Evolutionary conservation across 2,329 filamentous ascomycete species (phyloP), one percentile per base, ranked within the genome.

Genomic region (Cercospora sp.): DNA sequence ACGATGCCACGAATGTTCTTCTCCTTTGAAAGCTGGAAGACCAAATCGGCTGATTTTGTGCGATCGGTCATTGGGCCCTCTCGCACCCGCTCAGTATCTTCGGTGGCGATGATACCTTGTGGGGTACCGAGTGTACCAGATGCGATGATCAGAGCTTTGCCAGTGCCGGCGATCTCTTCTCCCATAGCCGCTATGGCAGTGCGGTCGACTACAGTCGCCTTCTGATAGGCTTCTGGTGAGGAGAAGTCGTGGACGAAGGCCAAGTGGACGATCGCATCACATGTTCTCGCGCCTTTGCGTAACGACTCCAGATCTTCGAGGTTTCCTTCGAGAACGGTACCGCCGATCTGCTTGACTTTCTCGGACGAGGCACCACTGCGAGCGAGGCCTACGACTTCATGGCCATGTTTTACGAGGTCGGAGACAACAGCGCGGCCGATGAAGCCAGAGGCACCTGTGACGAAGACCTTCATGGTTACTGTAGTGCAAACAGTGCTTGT

Each of bases 241-340:
- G 51, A 64, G 55, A 72, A 71, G 42, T 72, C 67, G 70, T 76
- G 74, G 53, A 76, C 70, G 60, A 79, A 76, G 18, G 79, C 83
- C 5, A 84, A 76, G 67, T 82, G 80, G 4, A 85, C 72, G 6
- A 85, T 80, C n/a, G 77, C 72, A 64, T 85, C 81, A 5, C 82
- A 81, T 9, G 73, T 67, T n/a, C 76, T 69, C 58, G 78, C 77
- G 69, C 83, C 80, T 13, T 67, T 31, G 2, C 75, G 76, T 4
- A 85, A 77, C 2, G 81, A 69, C 23, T 81, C 78, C 45, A 80
- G 75, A 9, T 79, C 74, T 2, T 68, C 67, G 3, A 85, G 77
- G 69, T 81, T 78, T 1, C 82, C 83, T 31, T 80, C 78, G 4
- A 82, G 73, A 1, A 80, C 78, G 0, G 72, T 73, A 0, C 78